A percentile compares a stretch with the other conserved stretches of the same genome.
Evolutionary conservation across 495 filamentous ascomycete genomes (phyloP).

Genomic region (Penicillium pulvis): DNA sequence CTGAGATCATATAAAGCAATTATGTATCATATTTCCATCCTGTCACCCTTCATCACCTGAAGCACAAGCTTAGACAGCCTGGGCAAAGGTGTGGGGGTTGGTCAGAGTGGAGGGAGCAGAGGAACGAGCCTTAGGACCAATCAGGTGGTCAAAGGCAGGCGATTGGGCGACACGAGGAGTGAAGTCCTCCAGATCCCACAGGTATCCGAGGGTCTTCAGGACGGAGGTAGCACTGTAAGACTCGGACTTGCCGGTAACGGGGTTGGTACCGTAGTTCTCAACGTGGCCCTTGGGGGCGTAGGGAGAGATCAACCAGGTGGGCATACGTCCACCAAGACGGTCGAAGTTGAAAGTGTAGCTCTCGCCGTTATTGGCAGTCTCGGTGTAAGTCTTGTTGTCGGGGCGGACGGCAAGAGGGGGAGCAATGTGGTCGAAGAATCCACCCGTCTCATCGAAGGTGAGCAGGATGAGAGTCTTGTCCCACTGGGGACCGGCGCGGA

Average conservation of each 20-base stretch:
- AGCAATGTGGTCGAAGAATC: conserved; percentile 55
- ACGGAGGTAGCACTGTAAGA: conserved; percentile 48
- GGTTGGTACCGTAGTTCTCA: conserved; percentile 48
- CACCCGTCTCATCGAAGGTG: conserved; percentile 54
- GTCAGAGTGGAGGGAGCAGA: conserved; percentile 25
- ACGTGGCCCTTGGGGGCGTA: conserved; percentile 45
- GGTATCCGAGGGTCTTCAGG: conserved; percentile 45
- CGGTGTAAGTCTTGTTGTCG: conserved; percentile 50
- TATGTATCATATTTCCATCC: neutral
- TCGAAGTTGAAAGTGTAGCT: conserved; percentile 50
- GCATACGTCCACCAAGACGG: conserved; percentile 56
- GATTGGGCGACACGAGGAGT: conserved; percentile 45
- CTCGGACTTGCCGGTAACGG: conserved; percentile 30
- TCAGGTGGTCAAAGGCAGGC: conserved; percentile 49
- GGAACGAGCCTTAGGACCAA: conserved; percentile 24
- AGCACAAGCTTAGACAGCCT: conserved; percentile 10
- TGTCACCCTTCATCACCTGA: neutral
- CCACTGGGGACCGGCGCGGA: conserved; percentile 52
- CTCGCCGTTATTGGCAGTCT: conserved; percentile 41
- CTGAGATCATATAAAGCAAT: neutral
- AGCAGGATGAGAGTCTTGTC: conserved; percentile 50
- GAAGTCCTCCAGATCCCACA: conserved; percentile 49
- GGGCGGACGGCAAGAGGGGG: conserved; percentile 47
- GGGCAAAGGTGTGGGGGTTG: conserved; percentile 25
- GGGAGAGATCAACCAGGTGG: conserved; percentile 54